Evolutionary conservation across 73 alveolate genomes (phyloP).

Genomic region (Stentor roeselii): DNA sequence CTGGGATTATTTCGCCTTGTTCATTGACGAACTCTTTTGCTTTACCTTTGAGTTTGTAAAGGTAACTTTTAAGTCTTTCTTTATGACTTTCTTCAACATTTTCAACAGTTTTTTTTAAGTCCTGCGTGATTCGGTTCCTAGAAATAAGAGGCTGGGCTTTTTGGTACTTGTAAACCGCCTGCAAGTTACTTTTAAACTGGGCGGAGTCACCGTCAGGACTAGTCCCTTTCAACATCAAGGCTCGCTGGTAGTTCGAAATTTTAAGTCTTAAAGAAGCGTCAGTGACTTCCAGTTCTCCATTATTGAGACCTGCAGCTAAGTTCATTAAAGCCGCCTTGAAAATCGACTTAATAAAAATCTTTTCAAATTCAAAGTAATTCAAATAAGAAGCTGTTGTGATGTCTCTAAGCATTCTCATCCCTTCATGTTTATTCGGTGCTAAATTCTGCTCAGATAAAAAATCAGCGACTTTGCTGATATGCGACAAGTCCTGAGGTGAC

Average conservation of each 20-base stretch:
- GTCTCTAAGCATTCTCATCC: background rate
- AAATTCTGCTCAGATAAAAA: background rate
- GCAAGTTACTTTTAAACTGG: background rate
- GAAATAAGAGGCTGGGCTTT: background rate
- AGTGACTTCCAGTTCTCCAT: background rate
- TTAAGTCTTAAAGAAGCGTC: background rate
- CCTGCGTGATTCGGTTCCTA: background rate
- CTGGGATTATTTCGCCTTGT: background rate
- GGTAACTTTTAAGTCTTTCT: background rate
- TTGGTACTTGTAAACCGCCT: background rate
- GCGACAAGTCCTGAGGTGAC: background rate
- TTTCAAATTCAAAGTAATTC: background rate
- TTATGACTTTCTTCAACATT: background rate
- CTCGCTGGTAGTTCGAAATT: background rate
- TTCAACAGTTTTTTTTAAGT: background rate
- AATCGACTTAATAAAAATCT: constrained; percentile 1
- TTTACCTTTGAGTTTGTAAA: background rate
- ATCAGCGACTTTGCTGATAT: background rate
- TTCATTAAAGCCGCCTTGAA: background rate
- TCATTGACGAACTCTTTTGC: background rate
- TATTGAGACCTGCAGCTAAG: constrained; percentile 2
- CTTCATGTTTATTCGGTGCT: constrained; percentile 14
- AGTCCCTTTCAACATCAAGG: constrained; percentile 2
- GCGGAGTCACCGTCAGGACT: background rate
- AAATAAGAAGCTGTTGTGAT: background rate